Percentiles rank a stretch among this genome's conserved stretches.
Evolutionary conservation across 2,329 filamentous ascomycete genomes (phyloP).

Genomic region (Ascochyta lentis): DNA sequence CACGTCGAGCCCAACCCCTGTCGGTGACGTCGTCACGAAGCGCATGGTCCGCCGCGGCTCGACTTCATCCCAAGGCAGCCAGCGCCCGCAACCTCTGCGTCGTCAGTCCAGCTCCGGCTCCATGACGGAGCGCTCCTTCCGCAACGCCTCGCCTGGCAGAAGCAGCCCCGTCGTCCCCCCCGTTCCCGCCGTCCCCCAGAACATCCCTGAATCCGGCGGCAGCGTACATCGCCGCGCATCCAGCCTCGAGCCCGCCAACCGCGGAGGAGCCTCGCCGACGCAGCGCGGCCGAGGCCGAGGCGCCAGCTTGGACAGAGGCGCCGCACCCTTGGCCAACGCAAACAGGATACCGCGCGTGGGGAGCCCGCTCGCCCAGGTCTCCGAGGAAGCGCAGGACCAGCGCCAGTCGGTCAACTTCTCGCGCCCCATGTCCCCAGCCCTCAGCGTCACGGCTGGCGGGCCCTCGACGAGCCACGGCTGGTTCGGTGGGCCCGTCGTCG

Average conservation of each 20-base stretch:
- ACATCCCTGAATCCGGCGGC: constrained; percentile 42
- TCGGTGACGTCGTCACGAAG: constrained; percentile 86
- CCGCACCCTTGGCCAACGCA: constrained; percentile 17
- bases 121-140: constrained; percentile 89
- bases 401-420: constrained; percentile 61
- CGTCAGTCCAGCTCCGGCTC: constrained; percentile 72
- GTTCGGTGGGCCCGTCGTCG: constrained; percentile 48
- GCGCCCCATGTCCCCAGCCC: constrained; percentile 56
- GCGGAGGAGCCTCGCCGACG: constrained; percentile 53
- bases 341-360: constrained; percentile 38
- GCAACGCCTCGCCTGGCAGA: constrained; percentile 67
- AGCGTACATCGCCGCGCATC: constrained; percentile 47
- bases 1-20: constrained; percentile 77
- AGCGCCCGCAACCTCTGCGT: constrained; percentile 48
- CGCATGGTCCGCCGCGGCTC: constrained; percentile 79
- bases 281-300: constrained; percentile 48
- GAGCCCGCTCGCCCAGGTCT: constrained; percentile 51
- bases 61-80: constrained; percentile 66
- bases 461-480: constrained; percentile 42
- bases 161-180: constrained; percentile 64
- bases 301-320: constrained; percentile 51
- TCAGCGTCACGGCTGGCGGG: constrained; percentile 16
- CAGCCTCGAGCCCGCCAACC: constrained; percentile 59
- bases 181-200: constrained; percentile 73
- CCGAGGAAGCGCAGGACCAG: constrained; percentile 52